A percentile compares a stretch with the other conserved stretches of the same genome.
phyloP scores from a whole-genome alignment of 2,329 filamentous ascomycete species.

The Pseudocercospora fijiensis region DNA sequence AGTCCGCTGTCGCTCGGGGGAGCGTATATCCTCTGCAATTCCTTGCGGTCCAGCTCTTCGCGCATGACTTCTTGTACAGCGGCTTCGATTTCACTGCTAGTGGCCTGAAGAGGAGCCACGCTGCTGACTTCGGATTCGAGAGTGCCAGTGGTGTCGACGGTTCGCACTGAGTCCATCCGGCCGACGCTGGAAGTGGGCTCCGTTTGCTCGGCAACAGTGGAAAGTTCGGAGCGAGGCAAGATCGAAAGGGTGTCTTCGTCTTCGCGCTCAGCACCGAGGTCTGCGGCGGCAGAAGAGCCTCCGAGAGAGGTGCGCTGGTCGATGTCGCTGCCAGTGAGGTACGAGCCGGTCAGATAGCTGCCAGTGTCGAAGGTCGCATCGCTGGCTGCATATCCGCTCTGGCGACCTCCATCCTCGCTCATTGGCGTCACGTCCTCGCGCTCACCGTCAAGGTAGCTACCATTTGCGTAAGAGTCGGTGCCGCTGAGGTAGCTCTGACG shows the following conservation, averaged over 20 bases:
- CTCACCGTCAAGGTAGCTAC: slow-evolving; percentile 36
- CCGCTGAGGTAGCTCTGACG: slow-evolving; percentile 30
- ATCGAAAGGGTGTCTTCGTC: slow-evolving; percentile 4
- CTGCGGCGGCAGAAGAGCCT: slow-evolving; percentile 39
- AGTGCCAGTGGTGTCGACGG: slow-evolving; percentile 35
- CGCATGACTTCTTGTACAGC: slow-evolving; percentile 21
- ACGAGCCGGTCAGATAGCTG: slow-evolving; percentile 52
- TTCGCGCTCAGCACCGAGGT: slow-evolving; percentile 33
- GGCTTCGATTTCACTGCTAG: slow-evolving; percentile 19
- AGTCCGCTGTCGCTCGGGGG: slow-evolving; percentile 43
- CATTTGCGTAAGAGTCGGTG: slow-evolving; percentile 32
- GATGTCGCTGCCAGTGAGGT: slow-evolving; percentile 50
- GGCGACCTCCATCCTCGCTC: slow-evolving; percentile 37
- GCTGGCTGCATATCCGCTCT: slow-evolving; percentile 42
- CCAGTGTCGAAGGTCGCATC: slow-evolving; percentile 50
- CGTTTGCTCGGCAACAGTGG: slow-evolving; percentile 9
- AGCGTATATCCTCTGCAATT: slow-evolving; percentile 31
- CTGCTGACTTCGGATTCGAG: slow-evolving; percentile 28
- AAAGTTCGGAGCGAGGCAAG: slow-evolving; percentile 18
- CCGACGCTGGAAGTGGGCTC: slow-evolving; percentile 11
- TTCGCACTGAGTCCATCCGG: background rate
- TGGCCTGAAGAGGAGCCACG: slow-evolving; percentile 21
- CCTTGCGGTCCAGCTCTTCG: slow-evolving; percentile 24
- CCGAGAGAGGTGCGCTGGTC: slow-evolving; percentile 48
- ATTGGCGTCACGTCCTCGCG: slow-evolving; percentile 24